Evolutionary conservation across 2,329 filamentous ascomycete species (phyloP), one percentile per base, ranked within the genome.

Genomic region (Cytospora schulzeri): DNA sequence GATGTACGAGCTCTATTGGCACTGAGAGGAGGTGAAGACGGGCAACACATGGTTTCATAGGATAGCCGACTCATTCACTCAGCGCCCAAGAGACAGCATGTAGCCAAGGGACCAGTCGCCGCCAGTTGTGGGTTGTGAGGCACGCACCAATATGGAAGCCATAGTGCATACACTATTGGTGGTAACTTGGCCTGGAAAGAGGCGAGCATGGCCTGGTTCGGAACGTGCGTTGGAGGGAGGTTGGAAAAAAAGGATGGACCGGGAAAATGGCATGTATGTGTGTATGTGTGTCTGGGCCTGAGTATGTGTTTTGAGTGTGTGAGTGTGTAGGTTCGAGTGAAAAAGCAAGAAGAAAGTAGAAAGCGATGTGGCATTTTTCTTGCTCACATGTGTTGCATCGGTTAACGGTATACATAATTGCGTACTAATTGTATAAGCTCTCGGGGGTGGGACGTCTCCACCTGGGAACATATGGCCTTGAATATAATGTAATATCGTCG

Each of bases 1-100:
- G 95, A 99, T 78, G 94, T 99, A 66, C 86, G 95, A 72, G 93
- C 95, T 57, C 82, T 98, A 68, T 82, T 99, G 73, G 93, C 93
- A 63, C 81, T 99, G 71, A 87, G 94, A 72, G 90, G 93, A 70
- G 95, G 95, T 31, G 93, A 98, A 75, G 86, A 89, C 71, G 87
- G 87, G 67, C 86, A 87, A 74, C 83, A 84, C 68, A 83, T 82
- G 79, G 80, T 78, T 57, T 79, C 70, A 73, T 65, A 60, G 35
- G 33, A 19, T 33, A 35, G 28, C 28, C 29, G 22, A 14, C 29
- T 28, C 41, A 51, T n/a, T 28, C 58, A 35, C 22, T 51, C 24
- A 57, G 41, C 35, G 62, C 53, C 60, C 33, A 31, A 31, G 15
- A 22, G 60, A 28, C 41, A 50, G 8, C 12, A 54, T 33, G 59